Conservation (phyloP, 164 flowering plant species). For the Stephania cephalantha region DNA sequence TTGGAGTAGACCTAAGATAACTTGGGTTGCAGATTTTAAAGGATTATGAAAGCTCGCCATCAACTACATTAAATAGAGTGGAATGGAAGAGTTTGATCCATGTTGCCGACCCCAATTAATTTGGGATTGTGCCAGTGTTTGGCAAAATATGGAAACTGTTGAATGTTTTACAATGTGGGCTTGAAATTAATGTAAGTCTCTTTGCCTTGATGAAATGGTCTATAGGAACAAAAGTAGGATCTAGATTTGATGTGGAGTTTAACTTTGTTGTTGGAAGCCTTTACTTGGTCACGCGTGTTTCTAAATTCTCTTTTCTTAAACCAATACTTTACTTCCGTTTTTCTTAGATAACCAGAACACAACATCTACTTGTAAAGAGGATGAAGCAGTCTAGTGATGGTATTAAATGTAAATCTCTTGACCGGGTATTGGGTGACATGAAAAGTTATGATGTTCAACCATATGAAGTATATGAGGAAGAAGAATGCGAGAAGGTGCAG, state of each 20-base stretch:
- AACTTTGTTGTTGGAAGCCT: background rate
- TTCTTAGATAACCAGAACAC: constrained; percentile 69
- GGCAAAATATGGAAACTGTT: background rate
- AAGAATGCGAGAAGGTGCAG: constrained; percentile 68
- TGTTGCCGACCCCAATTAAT: too few relatives aligned
- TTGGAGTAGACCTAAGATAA: too few relatives aligned
- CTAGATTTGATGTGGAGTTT: background rate
- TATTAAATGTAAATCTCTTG: constrained; percentile 57
- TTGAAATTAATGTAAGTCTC: background rate
- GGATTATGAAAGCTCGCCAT: too few relatives aligned
- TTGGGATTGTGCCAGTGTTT: background rate
- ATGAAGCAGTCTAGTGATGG: constrained; percentile 64
- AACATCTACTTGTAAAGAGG: constrained; percentile 64
- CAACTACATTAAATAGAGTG: too few relatives aligned
- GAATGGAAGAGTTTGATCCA: too few relatives aligned
- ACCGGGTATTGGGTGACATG: constrained; percentile 58
- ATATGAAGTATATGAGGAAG: constrained; percentile 67
- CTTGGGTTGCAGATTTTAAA: too few relatives aligned
- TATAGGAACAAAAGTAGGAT: background rate
- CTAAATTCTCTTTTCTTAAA: background rate
- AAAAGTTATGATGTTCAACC: constrained; percentile 57
- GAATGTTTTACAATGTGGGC: background rate
- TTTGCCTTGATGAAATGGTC: background rate
- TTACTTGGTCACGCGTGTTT: background rate
- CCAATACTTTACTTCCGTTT: constrained; percentile 10